Conservation (phyloP, 75 land plant species). For the Cunninghamia lanceolata region DNA sequence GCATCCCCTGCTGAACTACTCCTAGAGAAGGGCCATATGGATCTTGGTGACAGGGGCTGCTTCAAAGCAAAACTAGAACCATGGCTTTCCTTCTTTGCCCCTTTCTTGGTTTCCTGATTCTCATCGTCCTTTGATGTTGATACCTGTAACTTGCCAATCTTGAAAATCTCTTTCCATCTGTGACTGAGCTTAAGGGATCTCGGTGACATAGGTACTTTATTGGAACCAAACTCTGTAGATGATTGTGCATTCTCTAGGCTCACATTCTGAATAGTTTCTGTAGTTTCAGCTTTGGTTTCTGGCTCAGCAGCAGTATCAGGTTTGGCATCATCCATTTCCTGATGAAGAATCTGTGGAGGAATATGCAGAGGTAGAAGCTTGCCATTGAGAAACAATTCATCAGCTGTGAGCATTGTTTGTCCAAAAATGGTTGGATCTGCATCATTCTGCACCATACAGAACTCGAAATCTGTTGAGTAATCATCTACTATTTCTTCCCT, state of each 20-base stretch:
- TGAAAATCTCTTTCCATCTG: constrained; percentile 15
- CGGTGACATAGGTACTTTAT: neutral
- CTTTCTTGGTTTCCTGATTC: neutral
- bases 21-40: constrained; percentile 22
- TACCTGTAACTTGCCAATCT: constrained; percentile 11
- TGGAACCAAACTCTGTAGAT: neutral
- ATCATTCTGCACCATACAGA: constrained; percentile 12
- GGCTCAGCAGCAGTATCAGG: neutral
- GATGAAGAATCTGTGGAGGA: constrained; percentile 7
- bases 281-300: neutral
- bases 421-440: constrained; percentile 1
- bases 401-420: constrained; percentile 11
- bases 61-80: constrained; percentile 8
- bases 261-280: neutral
- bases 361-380: constrained; percentile 23
- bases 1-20: constrained; percentile 20
- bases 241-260: neutral
- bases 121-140: neutral
- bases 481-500: neutral
- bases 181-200: constrained; percentile 4
- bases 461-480: constrained; percentile 14
- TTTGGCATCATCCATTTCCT: neutral
- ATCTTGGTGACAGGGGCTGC: constrained; percentile 17
- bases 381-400: constrained; percentile 17
- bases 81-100: constrained; percentile 1